Percentiles rank a stretch among this genome's conserved stretches.
These are phyloP conservation scores for Cercospora sp. DNA, from an alignment of 2,329 filamentous ascomycete species.

Conservation along the genomic window DNA sequence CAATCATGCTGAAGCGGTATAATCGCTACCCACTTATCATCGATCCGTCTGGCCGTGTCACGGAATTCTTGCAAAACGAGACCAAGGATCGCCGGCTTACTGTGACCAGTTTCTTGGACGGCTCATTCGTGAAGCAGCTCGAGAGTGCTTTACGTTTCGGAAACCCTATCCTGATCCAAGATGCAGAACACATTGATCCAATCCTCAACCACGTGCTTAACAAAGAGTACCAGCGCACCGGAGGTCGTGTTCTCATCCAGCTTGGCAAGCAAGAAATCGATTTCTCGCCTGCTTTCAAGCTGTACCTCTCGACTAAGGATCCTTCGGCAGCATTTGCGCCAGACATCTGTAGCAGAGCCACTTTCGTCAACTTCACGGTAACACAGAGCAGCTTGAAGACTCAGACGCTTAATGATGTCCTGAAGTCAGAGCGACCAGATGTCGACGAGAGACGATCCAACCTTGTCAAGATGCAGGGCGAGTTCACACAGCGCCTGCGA, in stretches of 20 bases:
- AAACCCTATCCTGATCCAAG: constrained; percentile 97
- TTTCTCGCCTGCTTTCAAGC: constrained; percentile 93
- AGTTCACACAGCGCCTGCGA: constrained; percentile 97
- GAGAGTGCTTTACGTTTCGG: constrained; percentile 96
- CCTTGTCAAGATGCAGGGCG: constrained; percentile 96
- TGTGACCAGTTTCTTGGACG: constrained; percentile 96
- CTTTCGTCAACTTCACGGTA: constrained; percentile 98
- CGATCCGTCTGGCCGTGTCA: constrained; percentile 90
- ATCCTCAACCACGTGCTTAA: constrained; percentile 98
- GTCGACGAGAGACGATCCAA: constrained; percentile 95
- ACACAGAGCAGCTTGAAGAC: constrained; percentile 98
- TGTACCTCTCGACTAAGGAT: constrained; percentile 93
- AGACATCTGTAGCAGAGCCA: constrained; percentile 96
- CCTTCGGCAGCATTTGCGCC: constrained; percentile 94
- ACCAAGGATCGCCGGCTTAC: constrained; percentile 91
- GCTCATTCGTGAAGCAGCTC: constrained; percentile 95
- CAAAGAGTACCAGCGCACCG: constrained; percentile 98
- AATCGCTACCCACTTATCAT: constrained; percentile 98
- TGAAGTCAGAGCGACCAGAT: constrained; percentile 96
- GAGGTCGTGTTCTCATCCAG: constrained; percentile 95
- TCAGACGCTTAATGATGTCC: constrained; percentile 93
- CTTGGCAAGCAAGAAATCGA: constrained; percentile 98
- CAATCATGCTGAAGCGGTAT: constrained; percentile 95
- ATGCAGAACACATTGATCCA: constrained; percentile 94
- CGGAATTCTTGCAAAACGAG: constrained; percentile 92